These are phyloP conservation scores for Fonsecaea erecta DNA, from an alignment of 2,329 filamentous ascomycete genomes.

Conservation along the genomic window DNA sequence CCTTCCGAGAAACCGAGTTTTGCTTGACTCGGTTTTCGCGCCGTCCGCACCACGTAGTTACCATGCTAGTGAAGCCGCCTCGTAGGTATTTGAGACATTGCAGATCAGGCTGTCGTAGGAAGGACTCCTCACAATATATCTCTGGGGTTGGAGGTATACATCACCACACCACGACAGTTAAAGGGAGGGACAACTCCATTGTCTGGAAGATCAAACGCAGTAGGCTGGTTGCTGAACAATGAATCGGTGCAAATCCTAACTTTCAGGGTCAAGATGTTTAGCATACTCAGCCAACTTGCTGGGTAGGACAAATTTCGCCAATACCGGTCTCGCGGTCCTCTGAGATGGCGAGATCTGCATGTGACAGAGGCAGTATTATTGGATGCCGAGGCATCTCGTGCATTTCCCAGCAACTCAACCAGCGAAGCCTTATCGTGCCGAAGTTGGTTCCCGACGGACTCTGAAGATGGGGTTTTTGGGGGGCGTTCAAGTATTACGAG, in stretches of 20 bases:
- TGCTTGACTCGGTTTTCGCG: not conserved
- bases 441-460: not conserved
- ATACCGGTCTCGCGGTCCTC: no score
- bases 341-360: no score
- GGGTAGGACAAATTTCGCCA: not conserved
- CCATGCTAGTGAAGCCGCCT: not conserved
- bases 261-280: not conserved
- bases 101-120: not conserved
- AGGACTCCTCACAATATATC: not conserved
- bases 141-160: not conserved
- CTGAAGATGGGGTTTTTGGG: not conserved
- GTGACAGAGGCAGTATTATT: no score
- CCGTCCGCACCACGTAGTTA: not conserved
- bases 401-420: no score
- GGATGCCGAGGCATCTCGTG: no score
- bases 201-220: not conserved
- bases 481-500: not conserved
- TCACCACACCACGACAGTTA: not conserved
- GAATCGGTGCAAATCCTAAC: not conserved
- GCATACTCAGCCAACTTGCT: not conserved
- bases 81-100: not conserved
- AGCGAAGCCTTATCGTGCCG: not conserved
- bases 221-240: not conserved
- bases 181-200: not conserved
- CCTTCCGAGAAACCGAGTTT: not conserved